Evolutionary conservation across 176 grass and related monocot species (phyloP).

Genomic region (Stipa capillata): DNA sequence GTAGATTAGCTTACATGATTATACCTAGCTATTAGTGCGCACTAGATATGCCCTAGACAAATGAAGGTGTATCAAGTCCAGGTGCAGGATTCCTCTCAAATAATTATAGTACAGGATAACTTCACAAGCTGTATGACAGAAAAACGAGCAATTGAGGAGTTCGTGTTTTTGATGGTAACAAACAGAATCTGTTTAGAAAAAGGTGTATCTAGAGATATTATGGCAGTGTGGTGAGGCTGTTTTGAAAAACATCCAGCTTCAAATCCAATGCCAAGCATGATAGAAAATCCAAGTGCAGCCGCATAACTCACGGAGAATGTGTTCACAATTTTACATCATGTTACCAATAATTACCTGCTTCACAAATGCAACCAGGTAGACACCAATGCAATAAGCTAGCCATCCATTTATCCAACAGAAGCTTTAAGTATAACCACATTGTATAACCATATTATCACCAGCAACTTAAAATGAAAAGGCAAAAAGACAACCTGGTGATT

Average conservation of each 20-base stretch:
- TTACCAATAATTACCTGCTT: not conserved
- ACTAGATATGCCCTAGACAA: conserved; percentile 2
- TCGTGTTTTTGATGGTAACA: not conserved
- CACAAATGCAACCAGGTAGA: not conserved
- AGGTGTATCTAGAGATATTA: not conserved
- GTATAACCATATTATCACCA: not conserved
- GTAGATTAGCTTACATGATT: not conserved
- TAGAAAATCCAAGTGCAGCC: not conserved
- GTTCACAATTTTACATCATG: not conserved
- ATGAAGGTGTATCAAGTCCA: not conserved
- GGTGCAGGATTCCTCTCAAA: not conserved
- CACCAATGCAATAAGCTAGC: not conserved
- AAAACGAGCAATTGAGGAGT: not conserved
- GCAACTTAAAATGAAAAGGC: not conserved
- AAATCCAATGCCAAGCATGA: not conserved
- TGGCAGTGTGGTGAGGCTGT: not conserved
- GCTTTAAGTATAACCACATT: not conserved
- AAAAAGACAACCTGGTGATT: not conserved
- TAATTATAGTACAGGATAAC: not conserved
- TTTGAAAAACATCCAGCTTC: not conserved
- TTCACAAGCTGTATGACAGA: not conserved
- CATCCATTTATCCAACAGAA: not conserved
- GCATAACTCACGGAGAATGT: not conserved
- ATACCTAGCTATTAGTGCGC: not conserved
- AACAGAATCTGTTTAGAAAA: not conserved